phyloP scores from a whole-genome alignment of 2,329 filamentous ascomycete species.

The Fusarium robinianum region DNA sequence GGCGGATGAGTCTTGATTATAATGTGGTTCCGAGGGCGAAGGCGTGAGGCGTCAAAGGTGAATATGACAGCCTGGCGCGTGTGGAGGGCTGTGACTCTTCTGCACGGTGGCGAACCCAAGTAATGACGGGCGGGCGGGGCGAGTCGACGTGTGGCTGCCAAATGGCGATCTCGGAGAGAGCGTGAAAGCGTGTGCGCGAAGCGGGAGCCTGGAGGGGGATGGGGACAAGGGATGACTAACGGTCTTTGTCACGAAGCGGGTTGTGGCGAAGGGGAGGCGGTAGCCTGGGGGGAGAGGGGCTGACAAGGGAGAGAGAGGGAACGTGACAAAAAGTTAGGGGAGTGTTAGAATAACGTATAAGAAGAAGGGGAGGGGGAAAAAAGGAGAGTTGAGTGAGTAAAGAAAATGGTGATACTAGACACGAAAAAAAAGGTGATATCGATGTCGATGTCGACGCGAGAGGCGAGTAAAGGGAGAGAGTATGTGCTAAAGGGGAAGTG shows the following conservation, averaged over 20 bases:
- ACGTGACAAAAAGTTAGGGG: constrained; percentile 16
- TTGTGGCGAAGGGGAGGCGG: constrained; percentile 37
- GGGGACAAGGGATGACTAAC: constrained; percentile 34
- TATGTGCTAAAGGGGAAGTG: constrained; percentile 18
- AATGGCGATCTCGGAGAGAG: constrained; percentile 47
- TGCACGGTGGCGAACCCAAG: constrained; percentile 45
- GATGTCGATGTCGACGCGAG: constrained; percentile 19
- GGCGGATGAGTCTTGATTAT: constrained; percentile 43
- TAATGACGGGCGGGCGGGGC: constrained; percentile 39
- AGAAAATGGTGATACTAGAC: constrained; percentile 10
- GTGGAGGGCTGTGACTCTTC: constrained; percentile 45
- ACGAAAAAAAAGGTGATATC: constrained; percentile 10
- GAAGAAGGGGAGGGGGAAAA: constrained; percentile 15
- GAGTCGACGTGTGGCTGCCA: constrained; percentile 39
- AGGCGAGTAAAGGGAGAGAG: constrained; percentile 19
- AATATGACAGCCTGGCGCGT: constrained; percentile 36
- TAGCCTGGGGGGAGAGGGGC: constrained; percentile 27
- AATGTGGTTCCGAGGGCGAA: constrained; percentile 43
- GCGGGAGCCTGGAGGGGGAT: constrained; percentile 34
- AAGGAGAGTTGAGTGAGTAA: constrained; percentile 12
- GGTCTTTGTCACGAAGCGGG: constrained; percentile 29
- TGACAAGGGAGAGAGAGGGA: constrained; percentile 11
- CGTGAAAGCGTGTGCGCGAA: constrained; percentile 42
- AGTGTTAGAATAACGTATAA: constrained; percentile 19
- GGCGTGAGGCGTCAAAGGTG: constrained; percentile 35